These are phyloP conservation scores for Pontederia paniculata DNA, from an alignment of 176 grass and related monocot genomes.

Conservation along the genomic window DNA sequence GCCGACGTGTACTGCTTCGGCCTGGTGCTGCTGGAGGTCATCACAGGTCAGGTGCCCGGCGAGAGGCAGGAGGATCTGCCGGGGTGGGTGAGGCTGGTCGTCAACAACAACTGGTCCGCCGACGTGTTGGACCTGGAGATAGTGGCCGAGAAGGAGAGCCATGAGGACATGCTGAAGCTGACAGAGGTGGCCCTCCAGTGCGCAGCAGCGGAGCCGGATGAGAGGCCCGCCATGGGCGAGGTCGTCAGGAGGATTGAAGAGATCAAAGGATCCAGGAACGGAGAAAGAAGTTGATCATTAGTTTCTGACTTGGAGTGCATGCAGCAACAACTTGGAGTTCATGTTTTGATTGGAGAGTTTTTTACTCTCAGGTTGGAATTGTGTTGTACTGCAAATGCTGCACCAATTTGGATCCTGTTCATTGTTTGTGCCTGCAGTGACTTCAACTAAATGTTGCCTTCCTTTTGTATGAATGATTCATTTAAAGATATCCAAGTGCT, in stretches of 20 bases:
- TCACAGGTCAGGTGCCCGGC: conserved; percentile 63
- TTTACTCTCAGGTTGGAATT: too few relatives aligned
- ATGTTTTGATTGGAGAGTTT: neutral
- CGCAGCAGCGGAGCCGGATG: conserved; percentile 47
- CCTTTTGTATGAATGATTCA: too few relatives aligned
- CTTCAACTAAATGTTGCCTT: too few relatives aligned
- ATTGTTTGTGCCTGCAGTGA: too few relatives aligned
- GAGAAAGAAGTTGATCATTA: conserved; percentile 8
- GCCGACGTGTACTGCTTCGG: conserved; percentile 91
- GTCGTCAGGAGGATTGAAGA: conserved; percentile 59
- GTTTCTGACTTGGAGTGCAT: too few relatives aligned
- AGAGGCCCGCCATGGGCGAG: conserved; percentile 50
- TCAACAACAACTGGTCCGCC: conserved; percentile 84
- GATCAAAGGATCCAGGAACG: conserved; percentile 24
- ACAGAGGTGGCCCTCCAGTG: conserved; percentile 70
- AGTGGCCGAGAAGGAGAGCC: conserved; percentile 36
- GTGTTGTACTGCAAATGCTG: too few relatives aligned
- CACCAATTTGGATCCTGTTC: too few relatives aligned
- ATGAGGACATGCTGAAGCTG: conserved; percentile 81
- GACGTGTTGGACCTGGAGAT: conserved; percentile 89
- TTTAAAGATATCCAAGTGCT: too few relatives aligned
- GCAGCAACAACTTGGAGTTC: too few relatives aligned
- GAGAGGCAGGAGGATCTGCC: conserved; percentile 65
- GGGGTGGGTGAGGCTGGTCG: conserved; percentile 57
- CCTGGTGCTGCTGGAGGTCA: conserved; percentile 62